Evolutionary conservation across 257 asterid genomes (phyloP), one percentile per base, ranked within the genome.

Genomic region (Jacaranda mimosifolia): DNA sequence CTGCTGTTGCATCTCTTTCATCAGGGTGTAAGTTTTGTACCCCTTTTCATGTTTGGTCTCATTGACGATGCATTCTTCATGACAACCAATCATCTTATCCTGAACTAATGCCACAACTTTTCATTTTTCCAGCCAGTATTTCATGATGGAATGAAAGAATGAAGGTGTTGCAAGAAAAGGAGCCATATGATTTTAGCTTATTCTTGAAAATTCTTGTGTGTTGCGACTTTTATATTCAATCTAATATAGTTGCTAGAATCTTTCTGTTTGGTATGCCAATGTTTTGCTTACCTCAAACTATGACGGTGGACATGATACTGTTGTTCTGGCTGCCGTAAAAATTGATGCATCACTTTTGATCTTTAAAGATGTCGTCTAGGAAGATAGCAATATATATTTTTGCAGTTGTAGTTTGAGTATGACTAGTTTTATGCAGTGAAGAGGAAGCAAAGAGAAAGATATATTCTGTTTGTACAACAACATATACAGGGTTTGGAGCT

Each of bases 361-460:
- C 12, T 9, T 38, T 52, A 5, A 36, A 15, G 36, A 53, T 70
- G 58, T 36, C 15, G 7, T 6, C 65, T 66, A 43, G 39, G 65
- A 26, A 56, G 36, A 52, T 70, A 70, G 48, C 49, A 13, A 13
- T 8, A 3, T 35, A 15, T 45, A 68, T 19, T 18, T 68, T 12
- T 12, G 43, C 53, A 66, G 21, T n/a, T 57, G 3, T 12, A 26
- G 63, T 15, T 69, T 69, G 59, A 49, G 49, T 7, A 13, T 3
- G 26, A 26, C 1, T n/a, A 45, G 14, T 19, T n/a, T n/a, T 72
- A 18, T 84, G 91, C 91, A 95, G 98, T 82, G 98, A 95, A 86
- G 98, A 95, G 80, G 99, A 93, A 81, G 99, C 99, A 32, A 90
- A 86, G 86, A 90, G 90, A 82, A 93, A 93, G 91, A 95, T 93